A percentile compares a stretch with the other conserved stretches of the same genome.
Evolutionary conservation across 768 basidiomycete genomes (phyloP).

Genomic region (Xanthoconium purpureum): DNA sequence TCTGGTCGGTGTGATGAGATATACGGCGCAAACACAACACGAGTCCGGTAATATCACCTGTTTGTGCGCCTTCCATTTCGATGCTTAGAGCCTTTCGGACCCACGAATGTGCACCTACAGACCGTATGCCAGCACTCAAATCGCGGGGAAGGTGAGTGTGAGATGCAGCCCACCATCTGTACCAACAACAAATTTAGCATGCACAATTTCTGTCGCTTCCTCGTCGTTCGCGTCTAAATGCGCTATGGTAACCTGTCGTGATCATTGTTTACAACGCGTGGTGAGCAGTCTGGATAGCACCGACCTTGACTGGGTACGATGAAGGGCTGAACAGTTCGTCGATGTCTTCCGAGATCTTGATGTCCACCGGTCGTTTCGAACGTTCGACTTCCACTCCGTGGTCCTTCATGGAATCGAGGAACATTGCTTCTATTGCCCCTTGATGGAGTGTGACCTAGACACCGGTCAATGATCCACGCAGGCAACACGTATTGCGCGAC

Average conservation of each 20-base stretch:
- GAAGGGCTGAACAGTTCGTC: constrained; percentile 11
- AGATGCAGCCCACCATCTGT: constrained; percentile 27
- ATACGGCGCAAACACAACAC: not conserved
- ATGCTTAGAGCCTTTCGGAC: no score
- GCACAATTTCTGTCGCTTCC: constrained; percentile 30
- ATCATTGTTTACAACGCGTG: not conserved
- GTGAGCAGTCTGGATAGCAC: not conserved
- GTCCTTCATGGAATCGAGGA: no score
- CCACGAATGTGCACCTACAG: constrained; percentile 29
- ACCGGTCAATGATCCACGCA: not conserved
- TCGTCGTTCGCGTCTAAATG: constrained; percentile 24
- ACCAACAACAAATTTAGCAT: constrained; percentile 35
- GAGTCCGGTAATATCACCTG: constrained; percentile 26
- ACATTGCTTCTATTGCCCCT: no score
- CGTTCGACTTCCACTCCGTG: no score
- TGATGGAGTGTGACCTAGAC: constrained; percentile 33
- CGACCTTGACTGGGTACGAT: constrained; percentile 32
- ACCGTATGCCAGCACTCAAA: not conserved
- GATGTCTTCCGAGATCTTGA: constrained; percentile 15
- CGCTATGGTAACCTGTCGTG: constrained; percentile 21
- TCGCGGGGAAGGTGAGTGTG: no score
- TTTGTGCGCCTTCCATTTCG: constrained; percentile 4
- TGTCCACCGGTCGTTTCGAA: constrained; percentile 33
- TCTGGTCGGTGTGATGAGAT: constrained; percentile 39
- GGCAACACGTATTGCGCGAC: no score